Evolutionary conservation across 495 filamentous ascomycete species (phyloP).

Genomic region (Hypoxylon trugodes): DNA sequence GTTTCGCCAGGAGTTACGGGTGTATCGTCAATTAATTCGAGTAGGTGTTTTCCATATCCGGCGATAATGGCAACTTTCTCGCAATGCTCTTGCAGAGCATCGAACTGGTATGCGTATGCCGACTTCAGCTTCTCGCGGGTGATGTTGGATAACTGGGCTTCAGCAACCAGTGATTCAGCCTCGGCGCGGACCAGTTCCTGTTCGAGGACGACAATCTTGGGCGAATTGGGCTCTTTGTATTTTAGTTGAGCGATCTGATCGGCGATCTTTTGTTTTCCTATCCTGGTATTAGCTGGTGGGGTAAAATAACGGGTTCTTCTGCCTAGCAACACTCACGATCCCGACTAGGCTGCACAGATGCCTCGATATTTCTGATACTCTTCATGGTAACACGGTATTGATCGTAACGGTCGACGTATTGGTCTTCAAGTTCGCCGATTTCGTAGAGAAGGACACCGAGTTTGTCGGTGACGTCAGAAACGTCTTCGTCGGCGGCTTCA

Average conservation of each 20-base stretch:
- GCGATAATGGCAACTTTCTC: constrained; percentile 99
- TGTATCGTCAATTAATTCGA: constrained; percentile 94
- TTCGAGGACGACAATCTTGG: constrained; percentile 96
- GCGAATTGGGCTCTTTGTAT: constrained; percentile 98
- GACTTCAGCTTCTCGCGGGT: constrained; percentile 99
- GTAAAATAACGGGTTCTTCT: not conserved
- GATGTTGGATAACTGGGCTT: constrained; percentile 98
- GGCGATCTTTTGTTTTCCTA: constrained; percentile 98
- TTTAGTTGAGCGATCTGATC: constrained; percentile 99
- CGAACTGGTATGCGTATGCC: constrained; percentile 97
- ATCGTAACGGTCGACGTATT: constrained; percentile 97
- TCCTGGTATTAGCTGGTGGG: constrained; percentile 14
- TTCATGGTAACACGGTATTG: constrained; percentile 99
- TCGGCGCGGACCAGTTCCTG: constrained; percentile 98
- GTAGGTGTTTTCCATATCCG: constrained; percentile 94
- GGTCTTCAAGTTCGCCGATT: constrained; percentile 97
- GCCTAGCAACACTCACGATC: constrained; percentile 73
- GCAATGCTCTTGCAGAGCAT: constrained; percentile 95
- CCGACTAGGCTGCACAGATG: constrained; percentile 95
- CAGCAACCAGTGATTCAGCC: constrained; percentile 96
- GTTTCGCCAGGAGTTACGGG: constrained; percentile 98
- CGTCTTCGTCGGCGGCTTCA: constrained; percentile 94
- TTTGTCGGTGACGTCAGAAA: constrained; percentile 99
- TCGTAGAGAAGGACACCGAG: constrained; percentile 97
- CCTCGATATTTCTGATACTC: constrained; percentile 98